A percentile compares a stretch with the other conserved stretches of the same genome.
Evolutionary conservation across 1,139 yeast species (phyloP).

Genomic region (Saccharomyces hybrid): DNA sequence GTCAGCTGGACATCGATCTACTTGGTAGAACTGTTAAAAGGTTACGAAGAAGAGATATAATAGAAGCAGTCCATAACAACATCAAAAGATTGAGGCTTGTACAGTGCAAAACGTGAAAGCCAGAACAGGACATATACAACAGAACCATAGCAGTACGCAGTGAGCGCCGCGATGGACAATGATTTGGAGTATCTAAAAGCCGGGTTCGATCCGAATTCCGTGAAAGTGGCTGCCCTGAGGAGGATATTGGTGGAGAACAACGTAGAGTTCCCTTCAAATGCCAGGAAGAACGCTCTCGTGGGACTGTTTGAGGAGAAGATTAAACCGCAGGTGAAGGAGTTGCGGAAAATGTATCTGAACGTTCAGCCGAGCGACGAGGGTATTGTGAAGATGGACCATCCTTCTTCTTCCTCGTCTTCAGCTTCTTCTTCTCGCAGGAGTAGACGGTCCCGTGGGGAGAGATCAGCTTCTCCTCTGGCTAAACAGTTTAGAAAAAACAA

Average conservation of each 20-base stretch:
- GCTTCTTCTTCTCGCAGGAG: constrained; percentile 2
- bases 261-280: constrained; percentile 47
- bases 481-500: not conserved
- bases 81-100: not conserved
- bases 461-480: not conserved
- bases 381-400: not conserved
- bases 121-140: not conserved
- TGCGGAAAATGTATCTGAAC: constrained; percentile 12
- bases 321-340: constrained; percentile 15
- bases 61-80: not conserved
- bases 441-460: not conserved
- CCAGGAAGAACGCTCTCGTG: constrained; percentile 56
- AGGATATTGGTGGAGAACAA: constrained; percentile 50
- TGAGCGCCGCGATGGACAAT: not conserved
- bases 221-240: constrained; percentile 59
- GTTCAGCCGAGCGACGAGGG: constrained; percentile 3
- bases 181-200: constrained; percentile 3
- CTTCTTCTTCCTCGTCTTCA: constrained; percentile 1
- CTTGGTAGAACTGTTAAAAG: not conserved
- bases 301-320: constrained; percentile 44
- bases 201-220: constrained; percentile 49
- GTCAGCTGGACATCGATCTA: not conserved
- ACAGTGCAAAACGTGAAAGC: not conserved
- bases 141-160: not conserved
- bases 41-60: not conserved